A percentile compares a stretch with the other conserved stretches of the same genome.
These are phyloP conservation scores for Claviceps capensis DNA, from an alignment of 2,329 filamentous ascomycete genomes.

Conservation along the genomic window DNA sequence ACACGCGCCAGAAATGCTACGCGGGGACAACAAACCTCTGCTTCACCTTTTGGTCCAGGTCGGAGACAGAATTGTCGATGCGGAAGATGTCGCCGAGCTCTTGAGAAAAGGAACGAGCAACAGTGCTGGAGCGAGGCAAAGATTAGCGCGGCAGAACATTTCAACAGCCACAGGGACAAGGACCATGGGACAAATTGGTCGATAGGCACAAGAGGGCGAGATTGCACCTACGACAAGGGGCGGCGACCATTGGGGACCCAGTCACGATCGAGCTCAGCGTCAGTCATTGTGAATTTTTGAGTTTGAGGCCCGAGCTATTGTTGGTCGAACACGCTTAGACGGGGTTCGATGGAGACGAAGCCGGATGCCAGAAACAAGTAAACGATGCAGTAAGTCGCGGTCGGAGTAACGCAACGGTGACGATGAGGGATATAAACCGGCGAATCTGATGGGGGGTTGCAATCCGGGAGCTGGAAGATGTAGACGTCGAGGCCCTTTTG, in stretches of 20 bases:
- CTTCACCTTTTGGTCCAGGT: constrained; percentile 61
- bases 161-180: not conserved
- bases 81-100: constrained; percentile 84
- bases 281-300: constrained; percentile 28
- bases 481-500: not conserved
- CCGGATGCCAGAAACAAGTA: not conserved
- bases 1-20: not conserved
- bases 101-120: constrained; percentile 75
- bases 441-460: not conserved
- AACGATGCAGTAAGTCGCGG: not conserved
- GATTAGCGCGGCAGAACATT: not conserved
- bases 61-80: constrained; percentile 63
- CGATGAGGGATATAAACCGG: not conserved
- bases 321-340: not conserved
- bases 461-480: not conserved
- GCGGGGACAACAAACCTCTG: constrained; percentile 52
- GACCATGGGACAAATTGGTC: not conserved
- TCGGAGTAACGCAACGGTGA: not conserved
- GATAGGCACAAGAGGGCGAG: not conserved
- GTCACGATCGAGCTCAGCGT: constrained; percentile 59
- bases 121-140: constrained; percentile 44
- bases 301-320: constrained; percentile 5
- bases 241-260: constrained; percentile 69
- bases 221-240: constrained; percentile 63
- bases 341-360: not conserved